Percentiles rank a stretch among this genome's conserved stretches.
Evolutionary conservation across 108 stramenopile genomes (phyloP).

Genomic region (Nitzschia putrida): DNA sequence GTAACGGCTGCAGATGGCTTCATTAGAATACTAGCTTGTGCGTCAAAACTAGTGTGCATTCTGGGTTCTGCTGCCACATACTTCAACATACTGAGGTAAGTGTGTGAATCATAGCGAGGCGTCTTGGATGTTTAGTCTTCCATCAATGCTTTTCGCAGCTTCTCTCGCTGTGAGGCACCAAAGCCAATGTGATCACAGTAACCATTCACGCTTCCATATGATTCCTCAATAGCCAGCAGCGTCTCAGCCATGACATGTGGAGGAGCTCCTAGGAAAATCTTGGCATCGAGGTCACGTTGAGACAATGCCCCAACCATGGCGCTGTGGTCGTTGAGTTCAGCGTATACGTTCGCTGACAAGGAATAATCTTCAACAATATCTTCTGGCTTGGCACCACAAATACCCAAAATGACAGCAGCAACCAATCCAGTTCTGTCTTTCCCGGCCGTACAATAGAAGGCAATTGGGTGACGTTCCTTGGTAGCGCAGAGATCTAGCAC

Average conservation of each 20-base stretch:
- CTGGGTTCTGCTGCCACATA: no score
- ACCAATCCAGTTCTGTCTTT: constrained; percentile 91
- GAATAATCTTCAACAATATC: constrained; percentile 89
- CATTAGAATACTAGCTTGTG: no score
- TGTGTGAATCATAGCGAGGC: no score
- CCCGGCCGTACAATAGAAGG: constrained; percentile 94
- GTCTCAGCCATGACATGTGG: constrained; percentile 87
- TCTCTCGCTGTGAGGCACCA: constrained; percentile 70
- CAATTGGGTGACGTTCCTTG: constrained; percentile 77
- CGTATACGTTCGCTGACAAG: constrained; percentile 88
- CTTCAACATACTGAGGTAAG: no score
- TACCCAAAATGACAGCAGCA: constrained; percentile 75
- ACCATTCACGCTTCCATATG: constrained; percentile 81
- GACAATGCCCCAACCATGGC: constrained; percentile 92
- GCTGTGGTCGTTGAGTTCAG: constrained; percentile 90
- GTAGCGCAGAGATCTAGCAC: constrained; percentile 81
- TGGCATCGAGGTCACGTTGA: constrained; percentile 83
- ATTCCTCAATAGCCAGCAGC: constrained; percentile 63
- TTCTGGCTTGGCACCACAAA: constrained; percentile 71
- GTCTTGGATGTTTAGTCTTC: no score
- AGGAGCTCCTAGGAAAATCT: constrained; percentile 89
- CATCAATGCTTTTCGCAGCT: constrained; percentile 66
- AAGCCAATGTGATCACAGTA: constrained; percentile 89
- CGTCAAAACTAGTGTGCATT: no score
- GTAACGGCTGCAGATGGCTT: no score